phyloP scores from a whole-genome alignment of 2,329 filamentous ascomycete species.

The Hypoxylon rubiginosum region DNA sequence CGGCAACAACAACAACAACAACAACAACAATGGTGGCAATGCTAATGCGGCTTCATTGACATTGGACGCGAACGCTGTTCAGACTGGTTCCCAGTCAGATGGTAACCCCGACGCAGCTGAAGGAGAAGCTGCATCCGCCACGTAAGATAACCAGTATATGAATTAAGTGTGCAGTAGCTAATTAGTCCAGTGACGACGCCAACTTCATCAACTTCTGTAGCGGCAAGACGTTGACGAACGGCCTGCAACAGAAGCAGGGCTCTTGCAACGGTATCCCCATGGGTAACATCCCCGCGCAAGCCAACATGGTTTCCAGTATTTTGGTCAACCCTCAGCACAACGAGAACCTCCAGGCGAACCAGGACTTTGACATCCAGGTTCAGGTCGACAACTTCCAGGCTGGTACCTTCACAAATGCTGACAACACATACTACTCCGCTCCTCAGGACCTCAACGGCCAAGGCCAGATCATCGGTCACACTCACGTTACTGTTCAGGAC shows the following conservation, averaged over 20 bases:
- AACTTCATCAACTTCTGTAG: conserved; percentile 76
- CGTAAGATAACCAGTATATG: conserved; percentile 56
- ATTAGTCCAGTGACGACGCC: conserved; percentile 62
- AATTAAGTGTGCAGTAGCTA: conserved; percentile 31
- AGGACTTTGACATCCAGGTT: conserved; percentile 67
- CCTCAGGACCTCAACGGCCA: conserved; percentile 65
- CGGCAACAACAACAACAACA: conserved; percentile 1
- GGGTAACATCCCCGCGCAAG: conserved; percentile 69
- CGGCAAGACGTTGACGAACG: conserved; percentile 70
- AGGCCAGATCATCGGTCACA: conserved; percentile 70
- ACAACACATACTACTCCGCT: conserved; percentile 71
- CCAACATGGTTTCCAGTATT: conserved; percentile 70
- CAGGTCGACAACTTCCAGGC: conserved; percentile 66
- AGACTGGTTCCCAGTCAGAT: conserved; percentile 61
- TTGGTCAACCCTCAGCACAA: conserved; percentile 67
- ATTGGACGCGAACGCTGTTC: conserved; percentile 60
- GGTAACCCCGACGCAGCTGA: conserved; percentile 50
- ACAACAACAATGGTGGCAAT: background rate
- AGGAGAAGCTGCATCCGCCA: conserved; percentile 66
- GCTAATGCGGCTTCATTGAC: conserved; percentile 44
- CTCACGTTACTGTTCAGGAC: conserved; percentile 71
- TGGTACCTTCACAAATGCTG: conserved; percentile 73
- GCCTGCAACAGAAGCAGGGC: conserved; percentile 67
- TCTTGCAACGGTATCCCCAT: conserved; percentile 75
- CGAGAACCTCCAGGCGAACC: conserved; percentile 61